phyloP scores from a whole-genome alignment of 345 rosid genomes.

The Gossypium australe region DNA sequence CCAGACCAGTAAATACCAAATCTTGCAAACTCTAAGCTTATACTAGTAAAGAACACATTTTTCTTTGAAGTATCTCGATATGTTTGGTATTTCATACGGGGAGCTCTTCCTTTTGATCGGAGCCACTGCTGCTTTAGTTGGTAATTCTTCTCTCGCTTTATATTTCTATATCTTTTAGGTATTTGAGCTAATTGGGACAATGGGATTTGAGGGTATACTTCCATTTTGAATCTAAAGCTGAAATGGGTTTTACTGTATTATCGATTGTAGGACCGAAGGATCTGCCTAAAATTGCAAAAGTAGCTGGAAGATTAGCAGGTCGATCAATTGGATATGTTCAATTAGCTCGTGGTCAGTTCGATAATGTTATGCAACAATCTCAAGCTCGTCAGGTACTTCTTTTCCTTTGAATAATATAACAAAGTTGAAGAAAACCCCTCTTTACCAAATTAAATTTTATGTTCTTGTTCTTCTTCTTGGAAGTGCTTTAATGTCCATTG shows the following conservation, averaged over 20 bases:
- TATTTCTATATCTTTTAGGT: neutral
- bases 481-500: constrained; percentile 3
- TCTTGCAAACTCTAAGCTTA: neutral
- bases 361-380: constrained; percentile 75
- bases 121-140: constrained; percentile 61
- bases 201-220: neutral
- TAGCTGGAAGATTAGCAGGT: constrained; percentile 74
- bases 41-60: neutral
- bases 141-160: constrained; percentile 21
- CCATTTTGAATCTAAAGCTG: constrained; percentile 3
- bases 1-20: neutral
- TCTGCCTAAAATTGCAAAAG: constrained; percentile 68
- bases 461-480: neutral
- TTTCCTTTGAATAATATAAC: neutral
- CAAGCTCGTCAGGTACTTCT: constrained; percentile 74
- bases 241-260: neutral
- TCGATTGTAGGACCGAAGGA: constrained; percentile 66
- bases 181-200: neutral
- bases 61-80: constrained; percentile 5
- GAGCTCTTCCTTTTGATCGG: constrained; percentile 59
- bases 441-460: neutral
- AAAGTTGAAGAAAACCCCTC: neutral
- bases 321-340: constrained; percentile 79
- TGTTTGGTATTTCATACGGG: constrained; percentile 70
- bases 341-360: constrained; percentile 79